Conservation (phyloP, 2,329 filamentous ascomycete genomes). For the Penicillium sp. region DNA sequence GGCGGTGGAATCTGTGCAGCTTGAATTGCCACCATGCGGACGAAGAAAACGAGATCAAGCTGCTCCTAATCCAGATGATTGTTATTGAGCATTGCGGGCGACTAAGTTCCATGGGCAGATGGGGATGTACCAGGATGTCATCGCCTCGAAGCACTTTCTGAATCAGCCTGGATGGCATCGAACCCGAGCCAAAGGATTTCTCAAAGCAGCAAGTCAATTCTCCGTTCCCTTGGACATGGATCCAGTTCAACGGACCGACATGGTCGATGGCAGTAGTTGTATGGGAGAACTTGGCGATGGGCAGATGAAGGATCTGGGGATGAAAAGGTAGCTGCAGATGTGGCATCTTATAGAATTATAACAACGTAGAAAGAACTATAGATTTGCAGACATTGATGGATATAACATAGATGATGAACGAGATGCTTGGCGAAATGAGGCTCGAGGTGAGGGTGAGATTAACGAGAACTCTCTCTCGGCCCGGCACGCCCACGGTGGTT, state of each 20-base stretch:
- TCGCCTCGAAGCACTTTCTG: constrained; percentile 39
- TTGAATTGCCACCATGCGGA: constrained; percentile 25
- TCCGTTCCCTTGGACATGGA: constrained; percentile 41
- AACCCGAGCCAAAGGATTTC: constrained; percentile 14
- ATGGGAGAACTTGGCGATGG: constrained; percentile 47
- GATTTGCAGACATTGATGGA: neutral
- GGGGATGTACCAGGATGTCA: constrained; percentile 37
- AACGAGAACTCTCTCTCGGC: neutral
- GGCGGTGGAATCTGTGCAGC: constrained; percentile 14
- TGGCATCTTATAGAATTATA: neutral
- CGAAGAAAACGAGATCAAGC: constrained; percentile 39
- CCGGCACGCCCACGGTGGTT: neutral
- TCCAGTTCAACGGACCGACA: constrained; percentile 45
- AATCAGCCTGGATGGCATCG: constrained; percentile 17
- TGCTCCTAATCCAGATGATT: constrained; percentile 37
- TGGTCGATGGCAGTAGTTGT: constrained; percentile 40
- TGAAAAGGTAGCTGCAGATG: constrained; percentile 6
- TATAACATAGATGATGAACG: neutral
- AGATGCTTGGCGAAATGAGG: neutral
- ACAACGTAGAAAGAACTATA: neutral
- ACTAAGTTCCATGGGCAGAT: neutral
- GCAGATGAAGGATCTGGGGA: constrained; percentile 25
- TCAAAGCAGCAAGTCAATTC: constrained; percentile 41
- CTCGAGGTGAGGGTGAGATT: neutral
- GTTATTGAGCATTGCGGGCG: neutral